Percentiles rank a stretch among this genome's conserved stretches.
phyloP scores from a whole-genome alignment of 352 stramenopile species.

The Pythium apleroticum region DNA sequence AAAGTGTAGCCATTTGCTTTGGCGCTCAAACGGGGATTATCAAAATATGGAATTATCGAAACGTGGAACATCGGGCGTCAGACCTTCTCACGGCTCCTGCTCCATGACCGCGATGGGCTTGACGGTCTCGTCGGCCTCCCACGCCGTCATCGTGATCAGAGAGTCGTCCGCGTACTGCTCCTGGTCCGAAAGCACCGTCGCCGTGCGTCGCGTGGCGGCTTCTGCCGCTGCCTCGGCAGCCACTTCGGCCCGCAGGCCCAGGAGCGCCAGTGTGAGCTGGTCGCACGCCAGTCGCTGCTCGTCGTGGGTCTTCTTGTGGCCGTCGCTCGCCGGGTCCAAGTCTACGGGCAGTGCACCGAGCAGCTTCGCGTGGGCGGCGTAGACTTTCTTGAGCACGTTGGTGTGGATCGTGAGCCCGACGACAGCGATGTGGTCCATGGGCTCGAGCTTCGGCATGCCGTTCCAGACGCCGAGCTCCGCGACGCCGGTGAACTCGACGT shows the following conservation, averaged over 20 bases:
- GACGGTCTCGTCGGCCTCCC: background rate
- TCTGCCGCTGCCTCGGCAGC: background rate
- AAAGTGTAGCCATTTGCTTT: too few relatives aligned
- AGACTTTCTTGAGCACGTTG: slow-evolving; percentile 43
- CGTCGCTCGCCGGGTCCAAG: slow-evolving; percentile 24
- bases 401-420: slow-evolving; percentile 44
- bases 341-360: slow-evolving; percentile 36
- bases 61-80: too few relatives aligned
- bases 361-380: slow-evolving; percentile 39
- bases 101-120: slow-evolving; percentile 6
- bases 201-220: background rate
- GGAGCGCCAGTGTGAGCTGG: background rate
- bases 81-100: slow-evolving; percentile 2
- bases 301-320: background rate
- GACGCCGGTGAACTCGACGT: slow-evolving; percentile 30
- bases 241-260: background rate
- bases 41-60: too few relatives aligned
- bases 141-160: slow-evolving; percentile 7
- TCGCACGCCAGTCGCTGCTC: slow-evolving; percentile 6
- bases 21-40: too few relatives aligned
- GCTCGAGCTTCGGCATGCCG: slow-evolving; percentile 43
- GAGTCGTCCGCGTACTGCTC: slow-evolving; percentile 2
- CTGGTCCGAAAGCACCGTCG: slow-evolving; percentile 2
- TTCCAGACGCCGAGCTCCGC: slow-evolving; percentile 53
- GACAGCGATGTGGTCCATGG: slow-evolving; percentile 48